These are phyloP conservation scores for Ramaria rubella DNA, from an alignment of 768 basidiomycete species.

Conservation along the genomic window DNA sequence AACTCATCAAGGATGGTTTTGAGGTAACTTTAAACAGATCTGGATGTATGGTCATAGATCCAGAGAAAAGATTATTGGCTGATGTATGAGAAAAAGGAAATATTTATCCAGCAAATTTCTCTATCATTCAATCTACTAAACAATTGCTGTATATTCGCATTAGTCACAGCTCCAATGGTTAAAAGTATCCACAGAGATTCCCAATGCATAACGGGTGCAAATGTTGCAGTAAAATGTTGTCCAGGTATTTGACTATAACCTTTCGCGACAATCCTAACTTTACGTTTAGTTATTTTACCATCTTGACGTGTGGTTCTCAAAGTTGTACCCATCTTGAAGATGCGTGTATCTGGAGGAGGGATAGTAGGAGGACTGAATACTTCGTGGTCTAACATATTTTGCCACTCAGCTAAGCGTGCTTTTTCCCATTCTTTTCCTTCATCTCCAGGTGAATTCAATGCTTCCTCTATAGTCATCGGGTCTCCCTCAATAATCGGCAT, in stretches of 20 bases:
- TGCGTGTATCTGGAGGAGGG: not conserved
- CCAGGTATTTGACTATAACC: slow-evolving; percentile 38
- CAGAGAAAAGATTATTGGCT: not conserved
- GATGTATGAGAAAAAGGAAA: not conserved
- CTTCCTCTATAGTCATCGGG: not conserved
- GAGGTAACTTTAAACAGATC: not conserved
- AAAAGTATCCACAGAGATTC: slow-evolving; percentile 30
- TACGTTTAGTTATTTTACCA: slow-evolving; percentile 24
- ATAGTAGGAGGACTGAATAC: too few relatives aligned
- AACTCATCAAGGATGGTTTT: too few relatives aligned
- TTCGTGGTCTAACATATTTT: not conserved
- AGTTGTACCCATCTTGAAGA: too few relatives aligned
- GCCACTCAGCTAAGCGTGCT: not conserved
- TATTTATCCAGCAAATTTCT: too few relatives aligned
- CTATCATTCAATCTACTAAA: too few relatives aligned
- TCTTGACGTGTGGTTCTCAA: slow-evolving; percentile 5
- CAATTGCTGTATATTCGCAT: slow-evolving; percentile 33
- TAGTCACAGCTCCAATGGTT: slow-evolving; percentile 27
- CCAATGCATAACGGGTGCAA: slow-evolving; percentile 12
- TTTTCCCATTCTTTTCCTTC: not conserved
- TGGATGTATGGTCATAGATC: not conserved
- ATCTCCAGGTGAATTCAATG: not conserved
- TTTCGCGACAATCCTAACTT: slow-evolving; percentile 36
- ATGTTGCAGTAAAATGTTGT: slow-evolving; percentile 22
- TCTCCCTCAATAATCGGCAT: not conserved